Evolutionary conservation across 2,329 filamentous ascomycete species (phyloP).

Genomic region (Neurospora sp.): DNA sequence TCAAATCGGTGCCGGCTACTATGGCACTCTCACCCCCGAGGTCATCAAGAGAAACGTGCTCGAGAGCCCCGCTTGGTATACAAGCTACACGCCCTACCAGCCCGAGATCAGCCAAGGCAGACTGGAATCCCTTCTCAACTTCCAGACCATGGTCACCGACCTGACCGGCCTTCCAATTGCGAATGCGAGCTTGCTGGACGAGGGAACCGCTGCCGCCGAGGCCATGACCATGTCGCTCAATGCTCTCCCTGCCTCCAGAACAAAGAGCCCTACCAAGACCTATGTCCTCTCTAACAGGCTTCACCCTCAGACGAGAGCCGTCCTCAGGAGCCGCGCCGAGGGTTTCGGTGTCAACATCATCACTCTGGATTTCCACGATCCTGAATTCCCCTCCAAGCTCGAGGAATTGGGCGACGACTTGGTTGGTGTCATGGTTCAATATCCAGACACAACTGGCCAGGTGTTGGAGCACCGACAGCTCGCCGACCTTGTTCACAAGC

Average conservation of each 20-base stretch:
- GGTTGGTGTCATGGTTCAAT: constrained; percentile 87
- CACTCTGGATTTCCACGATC: constrained; percentile 56
- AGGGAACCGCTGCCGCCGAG: constrained; percentile 86
- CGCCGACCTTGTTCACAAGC: constrained; percentile 66
- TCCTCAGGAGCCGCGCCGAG: constrained; percentile 74
- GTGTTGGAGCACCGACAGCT: constrained; percentile 66
- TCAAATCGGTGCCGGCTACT: constrained; percentile 84
- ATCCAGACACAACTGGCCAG: constrained; percentile 80
- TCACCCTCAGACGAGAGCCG: constrained; percentile 77
- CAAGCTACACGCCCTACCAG: constrained; percentile 95
- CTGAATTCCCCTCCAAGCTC: constrained; percentile 51
- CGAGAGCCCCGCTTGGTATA: constrained; percentile 94
- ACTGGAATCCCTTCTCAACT: constrained; percentile 86
- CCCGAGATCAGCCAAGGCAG: constrained; percentile 94
- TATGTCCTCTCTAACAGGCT: constrained; percentile 76
- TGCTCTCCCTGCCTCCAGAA: constrained; percentile 58
- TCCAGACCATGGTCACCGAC: constrained; percentile 86
- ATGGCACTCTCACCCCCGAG: constrained; percentile 73
- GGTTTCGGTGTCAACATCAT: constrained; percentile 83
- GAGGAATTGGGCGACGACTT: constrained; percentile 70
- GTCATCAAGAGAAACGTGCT: constrained; percentile 90
- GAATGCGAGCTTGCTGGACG: constrained; percentile 85
- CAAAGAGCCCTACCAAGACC: constrained; percentile 66
- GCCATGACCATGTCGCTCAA: constrained; percentile 91
- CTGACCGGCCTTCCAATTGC: constrained; percentile 79